These are phyloP conservation scores for Fusarium siculi DNA, from an alignment of 2,329 filamentous ascomycete genomes.

Conservation along the genomic window DNA sequence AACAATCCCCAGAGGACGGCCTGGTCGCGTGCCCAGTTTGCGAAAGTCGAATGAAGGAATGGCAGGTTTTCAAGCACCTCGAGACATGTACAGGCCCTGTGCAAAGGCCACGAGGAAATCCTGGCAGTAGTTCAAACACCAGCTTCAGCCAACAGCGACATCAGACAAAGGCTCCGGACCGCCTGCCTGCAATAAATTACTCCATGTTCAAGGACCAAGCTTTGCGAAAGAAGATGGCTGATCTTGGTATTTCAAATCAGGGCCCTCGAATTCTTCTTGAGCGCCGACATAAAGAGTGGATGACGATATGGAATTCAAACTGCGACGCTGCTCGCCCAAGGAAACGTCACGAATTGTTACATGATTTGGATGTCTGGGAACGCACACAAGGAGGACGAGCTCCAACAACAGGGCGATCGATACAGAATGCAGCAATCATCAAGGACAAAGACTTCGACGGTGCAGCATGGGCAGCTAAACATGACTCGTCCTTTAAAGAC, in stretches of 20 bases:
- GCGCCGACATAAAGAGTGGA: conserved; percentile 88
- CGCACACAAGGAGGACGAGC: conserved; percentile 77
- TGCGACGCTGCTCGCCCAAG: conserved; percentile 84
- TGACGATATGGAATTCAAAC: conserved; percentile 96
- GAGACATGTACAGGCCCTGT: conserved; percentile 68
- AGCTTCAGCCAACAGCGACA: conserved; percentile 39
- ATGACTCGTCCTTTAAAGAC: conserved; percentile 80
- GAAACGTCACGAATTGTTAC: conserved; percentile 75
- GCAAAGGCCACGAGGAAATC: conserved; percentile 4
- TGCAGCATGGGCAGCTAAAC: conserved; percentile 76
- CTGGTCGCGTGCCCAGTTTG: conserved; percentile 89
- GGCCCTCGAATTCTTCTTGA: conserved; percentile 78
- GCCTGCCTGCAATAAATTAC: conserved; percentile 85
- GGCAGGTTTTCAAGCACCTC: conserved; percentile 81
- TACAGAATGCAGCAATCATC: conserved; percentile 60
- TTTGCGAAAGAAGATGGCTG: conserved; percentile 82
- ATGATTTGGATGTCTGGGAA: conserved; percentile 89
- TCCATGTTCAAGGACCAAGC: conserved; percentile 82
- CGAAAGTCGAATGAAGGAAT: conserved; percentile 79
- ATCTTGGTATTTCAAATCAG: conserved; percentile 78
- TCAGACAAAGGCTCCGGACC: conserved; percentile 61
- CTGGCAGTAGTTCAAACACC: conserved; percentile 13
- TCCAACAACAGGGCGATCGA: conserved; percentile 48
- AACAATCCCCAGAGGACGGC: conserved; percentile 68
- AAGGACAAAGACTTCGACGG: conserved; percentile 92